Base-by-base conservation (phyloP, 1,139 yeast genomes). In the Geotrichum cucujoidarum region DNA sequence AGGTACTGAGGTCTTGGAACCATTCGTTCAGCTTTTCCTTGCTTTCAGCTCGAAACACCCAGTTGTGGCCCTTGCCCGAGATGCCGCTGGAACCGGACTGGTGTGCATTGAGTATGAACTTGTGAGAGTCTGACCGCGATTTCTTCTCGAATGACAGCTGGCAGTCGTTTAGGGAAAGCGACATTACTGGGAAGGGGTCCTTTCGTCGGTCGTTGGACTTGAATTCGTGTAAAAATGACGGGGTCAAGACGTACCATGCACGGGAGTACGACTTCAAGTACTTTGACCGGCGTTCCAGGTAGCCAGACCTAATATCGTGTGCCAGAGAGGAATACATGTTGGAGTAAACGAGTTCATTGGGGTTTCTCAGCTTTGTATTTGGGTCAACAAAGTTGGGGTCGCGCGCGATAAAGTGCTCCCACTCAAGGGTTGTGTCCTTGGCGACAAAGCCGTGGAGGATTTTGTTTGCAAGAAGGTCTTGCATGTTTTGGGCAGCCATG, bases 241-340 rank as follows among this genome's bases (percentile, higher is more conserved):
- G 85, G 1, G 98, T 89, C 57, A 92, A 72, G 27, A 92, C 95
- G 63, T 89, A 94, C 81, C 87, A 92, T 4, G 95, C 95, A 57
- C 81, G 78, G 4, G 95, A 80, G 67, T 89, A 94, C 25, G 92
- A 84, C 70, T 89, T 90, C 56, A 92, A 74, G 64, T 81, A 89
- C 70, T 90, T 92, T 1, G 97, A 86, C 59, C 95, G 78, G 64
- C 97, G 77, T 65, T 92, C 98, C 56, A 92, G 72, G 56, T 74
- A 77, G 1, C 97, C 97, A 32, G 88, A 79, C 49, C 89, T 77
- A 36, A 92, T 75, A 48, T 87, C 83, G 45, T 72, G 69, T 29
- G 90, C 80, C 55, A 89, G 71, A 13, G 89, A 78, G 47, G 90
- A 84, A 58, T 77, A 74, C 63, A 80, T 85, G 60, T 83, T 76